phyloP scores from a whole-genome alignment of 2,329 filamentous ascomycete species.

The Colletotrichum agaves region DNA sequence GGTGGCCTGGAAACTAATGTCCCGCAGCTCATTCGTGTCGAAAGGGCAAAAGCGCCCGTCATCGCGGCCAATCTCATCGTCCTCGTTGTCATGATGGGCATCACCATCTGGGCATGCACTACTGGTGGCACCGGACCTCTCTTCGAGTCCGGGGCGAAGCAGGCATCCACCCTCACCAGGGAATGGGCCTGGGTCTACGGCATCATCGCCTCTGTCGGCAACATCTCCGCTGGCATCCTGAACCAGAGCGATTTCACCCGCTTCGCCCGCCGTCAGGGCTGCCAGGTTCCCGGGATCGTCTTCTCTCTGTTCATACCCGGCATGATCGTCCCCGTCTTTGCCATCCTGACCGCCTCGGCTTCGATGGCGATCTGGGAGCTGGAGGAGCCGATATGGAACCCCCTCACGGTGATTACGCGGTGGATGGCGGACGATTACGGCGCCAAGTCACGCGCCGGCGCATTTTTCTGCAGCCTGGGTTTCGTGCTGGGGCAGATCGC shows the following conservation, averaged over 20 bases:
- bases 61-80: slow-evolving; percentile 55
- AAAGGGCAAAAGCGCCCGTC: slow-evolving; percentile 61
- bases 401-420: slow-evolving; percentile 42
- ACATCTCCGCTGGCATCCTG: slow-evolving; percentile 44
- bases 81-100: slow-evolving; percentile 57
- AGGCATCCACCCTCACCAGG: slow-evolving; percentile 37
- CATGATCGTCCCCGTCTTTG: slow-evolving; percentile 42
- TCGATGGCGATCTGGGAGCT: slow-evolving; percentile 44
- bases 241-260: slow-evolving; percentile 46
- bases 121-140: slow-evolving; percentile 56
- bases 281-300: slow-evolving; percentile 42
- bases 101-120: slow-evolving; percentile 59
- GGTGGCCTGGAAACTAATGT: no score
- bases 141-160: slow-evolving; percentile 45
- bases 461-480: slow-evolving; percentile 43
- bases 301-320: slow-evolving; percentile 44
- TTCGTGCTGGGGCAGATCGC: slow-evolving; percentile 45
- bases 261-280: slow-evolving; percentile 40
- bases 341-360: slow-evolving; percentile 42
- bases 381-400: slow-evolving; percentile 42
- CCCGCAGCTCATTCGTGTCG: slow-evolving; percentile 53
- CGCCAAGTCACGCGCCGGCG: slow-evolving; percentile 42
- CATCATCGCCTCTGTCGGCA: slow-evolving; percentile 45
- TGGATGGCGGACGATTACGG: slow-evolving; percentile 44
- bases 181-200: slow-evolving; percentile 47